These are phyloP conservation scores for Biscogniauxia mediterranea DNA, from an alignment of 2,329 filamentous ascomycete genomes.

Conservation along the genomic window DNA sequence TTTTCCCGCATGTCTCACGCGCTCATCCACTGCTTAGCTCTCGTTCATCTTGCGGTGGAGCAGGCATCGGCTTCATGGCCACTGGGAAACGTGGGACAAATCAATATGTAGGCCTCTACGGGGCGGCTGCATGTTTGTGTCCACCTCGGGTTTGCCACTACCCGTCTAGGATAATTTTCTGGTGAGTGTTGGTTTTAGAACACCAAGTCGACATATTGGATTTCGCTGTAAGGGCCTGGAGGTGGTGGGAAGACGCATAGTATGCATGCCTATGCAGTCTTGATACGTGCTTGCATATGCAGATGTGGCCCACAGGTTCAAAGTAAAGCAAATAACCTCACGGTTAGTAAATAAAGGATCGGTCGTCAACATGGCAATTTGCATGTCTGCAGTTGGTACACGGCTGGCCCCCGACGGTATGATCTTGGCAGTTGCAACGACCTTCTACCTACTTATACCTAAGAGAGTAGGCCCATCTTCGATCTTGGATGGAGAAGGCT, in stretches of 20 bases:
- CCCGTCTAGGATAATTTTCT: conserved; percentile 4
- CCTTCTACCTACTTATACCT: conserved; percentile 3
- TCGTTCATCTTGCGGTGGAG: conserved; percentile 13
- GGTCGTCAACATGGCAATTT: conserved; percentile 18
- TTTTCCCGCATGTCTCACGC: conserved; percentile 32
- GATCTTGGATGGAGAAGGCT: not conserved
- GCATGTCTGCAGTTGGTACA: conserved; percentile 14
- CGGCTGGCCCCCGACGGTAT: conserved; percentile 10
- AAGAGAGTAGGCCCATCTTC: not conserved
- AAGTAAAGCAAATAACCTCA: not conserved
- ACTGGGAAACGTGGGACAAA: conserved; percentile 18
- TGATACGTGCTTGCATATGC: conserved; percentile 11
- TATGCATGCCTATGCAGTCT: conserved; percentile 8
- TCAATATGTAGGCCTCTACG: conserved; percentile 12
- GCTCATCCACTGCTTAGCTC: conserved; percentile 19
- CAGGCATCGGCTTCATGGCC: conserved; percentile 13
- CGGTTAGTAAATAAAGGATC: conserved; percentile 7
- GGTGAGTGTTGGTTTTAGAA: not conserved
- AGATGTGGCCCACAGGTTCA: conserved; percentile 6
- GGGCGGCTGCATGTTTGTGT: conserved; percentile 24
- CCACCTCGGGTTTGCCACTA: conserved; percentile 13
- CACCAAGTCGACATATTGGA: not conserved
- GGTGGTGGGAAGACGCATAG: conserved; percentile 6
- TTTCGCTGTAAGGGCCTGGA: not conserved
- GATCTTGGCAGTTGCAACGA: conserved; percentile 6